These are phyloP conservation scores for Metschnikowia continentalis DNA, from an alignment of 805 yeast genomes.

Conservation along the genomic window DNA sequence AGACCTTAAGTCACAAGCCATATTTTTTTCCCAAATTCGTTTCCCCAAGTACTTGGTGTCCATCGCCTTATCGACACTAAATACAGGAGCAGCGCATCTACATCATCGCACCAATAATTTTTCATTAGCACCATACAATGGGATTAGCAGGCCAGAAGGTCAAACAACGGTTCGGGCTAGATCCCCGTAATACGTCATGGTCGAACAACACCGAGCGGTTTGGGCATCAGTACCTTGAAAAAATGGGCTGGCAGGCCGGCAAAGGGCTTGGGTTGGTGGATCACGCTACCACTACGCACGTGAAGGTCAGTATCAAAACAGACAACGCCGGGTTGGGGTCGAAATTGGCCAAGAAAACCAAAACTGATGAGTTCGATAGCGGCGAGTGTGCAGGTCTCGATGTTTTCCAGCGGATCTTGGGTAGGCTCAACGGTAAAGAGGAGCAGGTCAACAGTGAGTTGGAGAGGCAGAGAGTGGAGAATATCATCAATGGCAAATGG, in stretches of 20 bases:
- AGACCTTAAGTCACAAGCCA: no score
- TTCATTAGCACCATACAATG: conserved; percentile 39
- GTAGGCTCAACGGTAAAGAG: conserved; percentile 84
- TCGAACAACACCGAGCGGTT: conserved; percentile 78
- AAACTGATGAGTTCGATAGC: conserved; percentile 65
- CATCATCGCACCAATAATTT: conserved; percentile 2
- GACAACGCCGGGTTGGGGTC: conserved; percentile 91
- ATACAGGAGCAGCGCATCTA: conserved; percentile 5
- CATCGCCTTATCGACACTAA: conserved; percentile 1
- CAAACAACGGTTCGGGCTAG: conserved; percentile 83
- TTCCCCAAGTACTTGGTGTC: neutral
- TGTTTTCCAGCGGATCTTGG: conserved; percentile 85
- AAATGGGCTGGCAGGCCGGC: conserved; percentile 92
- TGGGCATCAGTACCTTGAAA: conserved; percentile 81
- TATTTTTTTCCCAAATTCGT: no score
- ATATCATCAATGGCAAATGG: conserved; percentile 78
- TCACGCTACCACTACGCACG: conserved; percentile 72
- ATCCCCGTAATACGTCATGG: conserved; percentile 95
- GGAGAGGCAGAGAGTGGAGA: conserved; percentile 63
- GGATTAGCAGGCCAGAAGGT: conserved; percentile 78
- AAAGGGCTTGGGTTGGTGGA: conserved; percentile 71
- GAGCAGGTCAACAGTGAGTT: conserved; percentile 59
- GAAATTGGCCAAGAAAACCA: conserved; percentile 53
- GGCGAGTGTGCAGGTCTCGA: conserved; percentile 90
- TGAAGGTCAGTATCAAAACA: conserved; percentile 75